These are phyloP conservation scores for Nemania abortiva DNA, from an alignment of 2,329 filamentous ascomycete genomes.

Conservation along the genomic window DNA sequence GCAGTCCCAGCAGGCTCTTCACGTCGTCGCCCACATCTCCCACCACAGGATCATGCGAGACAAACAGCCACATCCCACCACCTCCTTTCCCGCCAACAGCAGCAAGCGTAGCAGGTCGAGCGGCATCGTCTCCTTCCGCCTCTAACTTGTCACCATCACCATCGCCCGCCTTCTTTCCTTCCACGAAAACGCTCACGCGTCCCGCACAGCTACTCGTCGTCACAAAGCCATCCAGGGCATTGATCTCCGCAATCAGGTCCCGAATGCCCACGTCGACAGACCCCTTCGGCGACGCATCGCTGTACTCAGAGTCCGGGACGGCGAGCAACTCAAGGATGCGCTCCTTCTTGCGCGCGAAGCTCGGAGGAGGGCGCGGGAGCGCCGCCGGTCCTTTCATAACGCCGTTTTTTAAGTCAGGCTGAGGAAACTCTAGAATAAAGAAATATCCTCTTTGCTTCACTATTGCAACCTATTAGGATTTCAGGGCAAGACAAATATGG, in stretches of 20 bases:
- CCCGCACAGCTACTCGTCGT: slow-evolving; percentile 96
- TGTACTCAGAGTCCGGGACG: slow-evolving; percentile 77
- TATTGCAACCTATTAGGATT: background rate
- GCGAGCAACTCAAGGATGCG: slow-evolving; percentile 79
- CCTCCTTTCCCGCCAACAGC: slow-evolving; percentile 86
- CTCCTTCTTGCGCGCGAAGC: slow-evolving; percentile 73
- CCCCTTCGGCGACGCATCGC: slow-evolving; percentile 89
- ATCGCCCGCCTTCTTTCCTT: slow-evolving; percentile 72
- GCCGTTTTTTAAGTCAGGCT: background rate
- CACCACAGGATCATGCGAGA: slow-evolving; percentile 81
- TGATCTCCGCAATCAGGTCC: slow-evolving; percentile 82
- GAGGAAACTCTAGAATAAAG: background rate
- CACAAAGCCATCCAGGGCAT: slow-evolving; percentile 78
- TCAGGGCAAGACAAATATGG: background rate
- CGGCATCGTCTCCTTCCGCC: slow-evolving; percentile 32
- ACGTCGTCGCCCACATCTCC: slow-evolving; percentile 38
- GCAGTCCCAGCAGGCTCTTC: slow-evolving; percentile 50
- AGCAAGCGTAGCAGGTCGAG: slow-evolving; percentile 57
- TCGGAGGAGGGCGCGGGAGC: slow-evolving; percentile 41
- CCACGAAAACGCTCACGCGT: slow-evolving; percentile 86
- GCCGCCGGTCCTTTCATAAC: slow-evolving; percentile 12
- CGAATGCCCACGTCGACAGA: slow-evolving; percentile 84
- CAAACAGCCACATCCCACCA: slow-evolving; percentile 86
- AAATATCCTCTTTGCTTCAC: background rate
- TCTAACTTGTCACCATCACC: slow-evolving; percentile 24